These are phyloP conservation scores for Rosellinia necatrix DNA, from an alignment of 2,329 filamentous ascomycete species.

Conservation along the genomic window DNA sequence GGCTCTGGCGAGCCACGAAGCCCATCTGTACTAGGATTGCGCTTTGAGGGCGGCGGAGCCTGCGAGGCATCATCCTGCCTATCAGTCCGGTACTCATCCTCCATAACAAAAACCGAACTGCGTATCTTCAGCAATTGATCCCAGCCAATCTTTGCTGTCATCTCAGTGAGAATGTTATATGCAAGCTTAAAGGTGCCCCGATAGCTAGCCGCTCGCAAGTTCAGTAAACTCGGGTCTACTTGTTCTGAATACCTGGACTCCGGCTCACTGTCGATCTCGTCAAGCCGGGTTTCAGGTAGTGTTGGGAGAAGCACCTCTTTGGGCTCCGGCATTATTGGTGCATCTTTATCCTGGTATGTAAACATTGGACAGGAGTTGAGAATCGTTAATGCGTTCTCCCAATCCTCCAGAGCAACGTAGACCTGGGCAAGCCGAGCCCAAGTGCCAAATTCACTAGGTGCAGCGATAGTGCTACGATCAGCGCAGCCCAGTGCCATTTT, in stretches of 20 bases:
- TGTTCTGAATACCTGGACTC: conserved; percentile 80
- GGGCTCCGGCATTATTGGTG: conserved; percentile 91
- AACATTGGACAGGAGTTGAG: conserved; percentile 99
- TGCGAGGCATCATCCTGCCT: conserved; percentile 65
- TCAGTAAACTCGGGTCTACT: conserved; percentile 83
- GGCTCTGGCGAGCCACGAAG: conserved; percentile 72
- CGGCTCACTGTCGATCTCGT: conserved; percentile 94
- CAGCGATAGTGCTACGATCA: conserved; percentile 91
- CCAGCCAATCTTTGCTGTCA: conserved; percentile 97
- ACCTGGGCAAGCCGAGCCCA: conserved; percentile 94
- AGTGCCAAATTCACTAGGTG: conserved; percentile 94
- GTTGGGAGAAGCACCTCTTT: conserved; percentile 86
- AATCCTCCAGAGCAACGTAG: conserved; percentile 92
- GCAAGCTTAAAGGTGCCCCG: conserved; percentile 96
- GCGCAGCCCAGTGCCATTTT: conserved; percentile 91
- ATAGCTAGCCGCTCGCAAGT: conserved; percentile 85
- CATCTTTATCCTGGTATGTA: conserved; percentile 98
- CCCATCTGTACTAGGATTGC: conserved; percentile 79
- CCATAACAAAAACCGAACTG: conserved; percentile 99
- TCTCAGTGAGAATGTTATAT: conserved; percentile 91
- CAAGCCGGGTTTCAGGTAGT: conserved; percentile 84
- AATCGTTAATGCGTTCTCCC: conserved; percentile 93
- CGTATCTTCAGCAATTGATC: conserved; percentile 92
- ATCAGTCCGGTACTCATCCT: conserved; percentile 95
- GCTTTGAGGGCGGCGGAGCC: conserved; percentile 54